phyloP scores from a whole-genome alignment of 2,329 filamentous ascomycete species.

The Beauveria asiatica region DNA sequence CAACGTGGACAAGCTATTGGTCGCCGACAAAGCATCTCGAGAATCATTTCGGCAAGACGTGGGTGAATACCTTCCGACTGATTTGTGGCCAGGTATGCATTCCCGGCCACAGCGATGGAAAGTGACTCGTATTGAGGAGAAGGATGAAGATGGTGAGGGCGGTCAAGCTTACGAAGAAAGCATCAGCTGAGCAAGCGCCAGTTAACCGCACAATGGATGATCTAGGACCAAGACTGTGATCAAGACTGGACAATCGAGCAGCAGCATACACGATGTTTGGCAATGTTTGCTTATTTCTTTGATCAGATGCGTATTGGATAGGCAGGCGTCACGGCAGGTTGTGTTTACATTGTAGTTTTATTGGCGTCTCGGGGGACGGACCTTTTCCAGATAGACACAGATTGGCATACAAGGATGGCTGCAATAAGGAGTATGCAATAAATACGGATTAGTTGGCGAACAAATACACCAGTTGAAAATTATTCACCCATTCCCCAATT shows the following conservation, averaged over 20 bases:
- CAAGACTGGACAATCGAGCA: neutral
- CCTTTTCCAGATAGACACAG: neutral
- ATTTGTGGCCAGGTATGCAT: slow-evolving; percentile 75
- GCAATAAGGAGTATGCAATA: too few relatives aligned
- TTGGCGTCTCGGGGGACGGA: neutral
- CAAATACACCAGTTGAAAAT: neutral
- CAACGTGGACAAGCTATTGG: slow-evolving; percentile 65
- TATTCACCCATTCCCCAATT: neutral
- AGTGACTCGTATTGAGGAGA: slow-evolving; percentile 30
- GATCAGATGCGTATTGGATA: neutral
- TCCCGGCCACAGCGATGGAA: slow-evolving; percentile 47
- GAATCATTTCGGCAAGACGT: slow-evolving; percentile 74
- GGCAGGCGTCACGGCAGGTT: neutral
- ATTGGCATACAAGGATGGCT: slow-evolving; percentile 5
- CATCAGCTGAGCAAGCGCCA: neutral
- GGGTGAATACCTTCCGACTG: slow-evolving; percentile 77
- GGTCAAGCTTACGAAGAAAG: neutral
- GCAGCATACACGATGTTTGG: neutral
- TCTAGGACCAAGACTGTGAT: neutral
- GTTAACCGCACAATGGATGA: neutral
- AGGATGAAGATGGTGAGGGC: slow-evolving; percentile 12
- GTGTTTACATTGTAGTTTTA: neutral
- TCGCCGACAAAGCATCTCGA: slow-evolving; percentile 63
- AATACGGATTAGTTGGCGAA: too few relatives aligned
- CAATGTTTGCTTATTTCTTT: neutral